Evolutionary conservation across 768 basidiomycete species (phyloP), one percentile per base, ranked within the genome.

Genomic region (Mycena belliarum): DNA sequence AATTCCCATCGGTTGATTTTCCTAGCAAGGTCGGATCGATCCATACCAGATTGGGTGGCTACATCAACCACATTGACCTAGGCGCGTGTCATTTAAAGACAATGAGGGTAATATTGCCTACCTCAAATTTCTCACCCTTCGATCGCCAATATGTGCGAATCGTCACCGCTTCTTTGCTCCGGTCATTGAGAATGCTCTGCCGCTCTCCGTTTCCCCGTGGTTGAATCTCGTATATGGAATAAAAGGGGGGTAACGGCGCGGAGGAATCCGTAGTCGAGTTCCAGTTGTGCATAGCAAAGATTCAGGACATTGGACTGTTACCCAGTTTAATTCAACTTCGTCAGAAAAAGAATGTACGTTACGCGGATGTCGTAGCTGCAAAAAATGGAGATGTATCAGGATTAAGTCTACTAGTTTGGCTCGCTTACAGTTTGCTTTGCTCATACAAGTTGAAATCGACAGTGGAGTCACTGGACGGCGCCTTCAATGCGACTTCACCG

Each of bases 171-270:
- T 72, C 69, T 8, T 63, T 55, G 6, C 70, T 70, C 1, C 63
- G 61, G 60, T 78, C 75, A 1, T 59, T 52, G 37, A 67, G 42
- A 6, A 79, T 66, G 23, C 70, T 66, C 11, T 62, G 24, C 67
- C 68, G 72, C 2, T 69, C 73, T 1, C 44, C 52, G 10, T 32
- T 38, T 3, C 56, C 57, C n/a, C 68, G 66, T 1, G 69, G 64
- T 18, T 68, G 71, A 57, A 80, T 66, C 35, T 76, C 72, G 61
- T 79, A 81, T 15, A 72, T 52, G 4, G 74, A 69, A 55, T 77
- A 82, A 56, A 74, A 78, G 0, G 81, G 81, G n/a, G 0, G 81
- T 82, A 32, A 75, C 67, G 6, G 80, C 78, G 18, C 79, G 70
- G 23, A 82, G 68, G 48, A 73, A 73, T 4, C 69, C 72, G 48